Evolutionary conservation across 495 filamentous ascomycete genomes (phyloP).

Genomic region (Oleoguttula mirabilis): DNA sequence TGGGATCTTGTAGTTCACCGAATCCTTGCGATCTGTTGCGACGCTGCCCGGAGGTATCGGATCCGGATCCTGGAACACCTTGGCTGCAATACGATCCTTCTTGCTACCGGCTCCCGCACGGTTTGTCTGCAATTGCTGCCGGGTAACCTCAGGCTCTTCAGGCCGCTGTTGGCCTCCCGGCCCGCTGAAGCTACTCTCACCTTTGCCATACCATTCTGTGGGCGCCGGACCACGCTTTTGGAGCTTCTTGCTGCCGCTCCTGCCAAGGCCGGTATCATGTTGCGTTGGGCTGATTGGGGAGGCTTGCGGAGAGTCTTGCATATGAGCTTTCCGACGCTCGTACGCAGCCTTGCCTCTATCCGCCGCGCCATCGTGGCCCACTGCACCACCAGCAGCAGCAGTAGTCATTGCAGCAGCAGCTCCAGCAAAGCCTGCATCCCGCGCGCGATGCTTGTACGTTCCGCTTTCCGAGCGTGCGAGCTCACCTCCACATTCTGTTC

Average conservation of each 20-base stretch:
- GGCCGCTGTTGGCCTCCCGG: too few relatives aligned
- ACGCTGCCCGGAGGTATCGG: conserved; percentile 17
- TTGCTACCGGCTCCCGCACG: conserved; percentile 16
- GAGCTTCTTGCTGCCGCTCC: conserved; percentile 14
- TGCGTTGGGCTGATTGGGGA: conserved; percentile 4
- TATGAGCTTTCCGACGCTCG: conserved; percentile 9
- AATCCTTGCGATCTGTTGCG: conserved; percentile 2
- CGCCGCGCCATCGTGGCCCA: not conserved
- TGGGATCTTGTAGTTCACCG: conserved; percentile 17
- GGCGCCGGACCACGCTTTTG: conserved; percentile 10
- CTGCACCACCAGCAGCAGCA: not conserved
- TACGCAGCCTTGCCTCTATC: conserved; percentile 12
- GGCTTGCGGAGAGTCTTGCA: conserved; percentile 1
- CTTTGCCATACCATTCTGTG: too few relatives aligned
- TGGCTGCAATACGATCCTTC: conserved; percentile 1
- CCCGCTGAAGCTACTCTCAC: too few relatives aligned
- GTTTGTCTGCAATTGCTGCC: conserved; percentile 22
- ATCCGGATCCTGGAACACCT: conserved; percentile 15
- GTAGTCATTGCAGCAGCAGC: conserved; percentile 14
- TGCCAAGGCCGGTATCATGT: not conserved
- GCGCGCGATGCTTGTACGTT: conserved; percentile 12
- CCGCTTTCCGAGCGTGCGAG: not conserved
- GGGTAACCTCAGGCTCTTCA: not conserved
- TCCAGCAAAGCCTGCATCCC: conserved; percentile 20
- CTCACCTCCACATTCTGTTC: too few relatives aligned